Percentiles rank a stretch among this genome's conserved stretches.
These are phyloP conservation scores for Fusarium albosuccineum DNA, from an alignment of 2,329 filamentous ascomycete genomes.

Conservation along the genomic window DNA sequence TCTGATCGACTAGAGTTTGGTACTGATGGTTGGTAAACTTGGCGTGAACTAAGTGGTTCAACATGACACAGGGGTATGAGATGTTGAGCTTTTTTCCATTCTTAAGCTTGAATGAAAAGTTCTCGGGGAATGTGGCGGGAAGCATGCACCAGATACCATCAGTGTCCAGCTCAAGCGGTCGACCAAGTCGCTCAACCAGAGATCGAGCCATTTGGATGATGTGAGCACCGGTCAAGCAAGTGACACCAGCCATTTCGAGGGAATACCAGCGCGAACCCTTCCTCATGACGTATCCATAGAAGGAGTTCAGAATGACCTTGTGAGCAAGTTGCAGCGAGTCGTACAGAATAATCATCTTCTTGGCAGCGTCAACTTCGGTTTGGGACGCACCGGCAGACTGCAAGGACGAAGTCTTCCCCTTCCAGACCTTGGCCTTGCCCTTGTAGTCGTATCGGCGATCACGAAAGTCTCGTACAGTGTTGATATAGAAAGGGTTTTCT, in stretches of 20 bases:
- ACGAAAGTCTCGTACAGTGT: slow-evolving; percentile 95
- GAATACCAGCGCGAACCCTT: slow-evolving; percentile 99
- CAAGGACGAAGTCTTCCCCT: slow-evolving; percentile 90
- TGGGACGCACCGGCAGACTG: slow-evolving; percentile 84
- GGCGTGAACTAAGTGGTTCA: slow-evolving; percentile 96
- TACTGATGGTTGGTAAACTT: slow-evolving; percentile 98
- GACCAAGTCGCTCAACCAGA: slow-evolving; percentile 91
- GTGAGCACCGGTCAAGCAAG: slow-evolving; percentile 92
- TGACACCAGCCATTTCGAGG: slow-evolving; percentile 99
- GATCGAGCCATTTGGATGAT: slow-evolving; percentile 98
- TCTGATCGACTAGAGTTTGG: slow-evolving; percentile 84
- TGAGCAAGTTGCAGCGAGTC: slow-evolving; percentile 97
- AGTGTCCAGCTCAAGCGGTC: slow-evolving; percentile 94
- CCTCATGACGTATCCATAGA: slow-evolving; percentile 99
- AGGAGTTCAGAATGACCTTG: slow-evolving; percentile 99
- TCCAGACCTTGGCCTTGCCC: slow-evolving; percentile 98
- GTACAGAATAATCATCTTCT: slow-evolving; percentile 98
- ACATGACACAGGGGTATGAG: slow-evolving; percentile 98
- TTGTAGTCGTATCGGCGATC: slow-evolving; percentile 99
- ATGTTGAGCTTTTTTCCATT: slow-evolving; percentile 97
- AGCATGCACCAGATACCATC: slow-evolving; percentile 99
- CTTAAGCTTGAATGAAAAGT: slow-evolving; percentile 93
- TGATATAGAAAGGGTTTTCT: slow-evolving; percentile 98
- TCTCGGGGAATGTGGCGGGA: slow-evolving; percentile 94
- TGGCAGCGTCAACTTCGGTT: slow-evolving; percentile 88